A percentile compares a stretch with the other conserved stretches of the same genome.
These are phyloP conservation scores for Hippophae tibetana DNA, from an alignment of 306 rosid genomes.

Conservation along the genomic window DNA sequence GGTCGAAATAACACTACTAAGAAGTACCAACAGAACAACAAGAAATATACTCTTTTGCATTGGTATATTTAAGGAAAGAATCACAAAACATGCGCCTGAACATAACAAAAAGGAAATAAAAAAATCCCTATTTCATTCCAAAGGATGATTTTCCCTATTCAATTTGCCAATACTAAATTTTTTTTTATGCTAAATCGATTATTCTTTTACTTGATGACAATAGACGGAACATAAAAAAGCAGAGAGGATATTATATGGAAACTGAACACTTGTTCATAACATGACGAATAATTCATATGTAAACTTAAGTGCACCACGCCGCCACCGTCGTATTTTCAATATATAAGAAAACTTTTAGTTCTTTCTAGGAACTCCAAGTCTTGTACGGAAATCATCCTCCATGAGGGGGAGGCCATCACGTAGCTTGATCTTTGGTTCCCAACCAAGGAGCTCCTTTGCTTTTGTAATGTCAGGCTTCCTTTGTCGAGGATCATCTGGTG, in stretches of 20 bases:
- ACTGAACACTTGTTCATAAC: neutral
- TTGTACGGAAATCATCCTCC: conserved; percentile 42
- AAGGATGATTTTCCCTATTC: neutral
- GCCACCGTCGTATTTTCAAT: neutral
- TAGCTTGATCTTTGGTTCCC: conserved; percentile 43
- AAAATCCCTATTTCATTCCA: neutral
- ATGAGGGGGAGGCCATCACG: conserved; percentile 40
- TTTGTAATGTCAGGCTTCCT: conserved; percentile 44
- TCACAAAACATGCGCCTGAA: too few species aligned
- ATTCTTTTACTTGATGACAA: neutral
- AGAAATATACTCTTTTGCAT: too few species aligned
- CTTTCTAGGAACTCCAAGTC: conserved; percentile 30
- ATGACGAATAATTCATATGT: neutral
- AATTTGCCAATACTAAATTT: neutral
- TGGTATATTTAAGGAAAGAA: too few species aligned
- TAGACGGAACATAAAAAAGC: neutral
- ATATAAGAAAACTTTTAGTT: conserved; percentile 3
- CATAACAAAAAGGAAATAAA: too few species aligned
- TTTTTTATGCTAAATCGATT: neutral
- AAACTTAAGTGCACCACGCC: neutral
- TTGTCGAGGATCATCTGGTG: conserved; percentile 46
- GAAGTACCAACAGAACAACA: too few species aligned
- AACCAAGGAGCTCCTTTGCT: conserved; percentile 38
- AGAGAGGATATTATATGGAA: neutral
- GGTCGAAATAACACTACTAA: too few species aligned